Percentiles rank a stretch among this genome's conserved stretches.
phyloP scores from a whole-genome alignment of 306 rosid genomes.

The Cicer arietinum region DNA sequence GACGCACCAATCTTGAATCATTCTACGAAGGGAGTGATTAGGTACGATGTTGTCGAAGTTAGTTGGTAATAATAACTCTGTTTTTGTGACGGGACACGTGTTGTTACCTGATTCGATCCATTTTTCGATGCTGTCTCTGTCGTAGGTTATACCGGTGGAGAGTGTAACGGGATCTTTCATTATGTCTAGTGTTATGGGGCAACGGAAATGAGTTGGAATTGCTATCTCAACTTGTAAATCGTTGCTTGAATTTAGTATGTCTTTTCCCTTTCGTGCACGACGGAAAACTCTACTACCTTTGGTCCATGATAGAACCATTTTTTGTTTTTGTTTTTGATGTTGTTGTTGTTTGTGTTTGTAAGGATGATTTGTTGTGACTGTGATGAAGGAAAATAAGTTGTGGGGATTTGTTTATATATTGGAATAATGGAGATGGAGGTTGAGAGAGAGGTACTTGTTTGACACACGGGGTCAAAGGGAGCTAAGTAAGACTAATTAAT shows the following conservation, averaged over 20 bases:
- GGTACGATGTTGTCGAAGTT: slow-evolving; percentile 67
- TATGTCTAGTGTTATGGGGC: slow-evolving; percentile 79
- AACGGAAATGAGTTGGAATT: slow-evolving; percentile 69
- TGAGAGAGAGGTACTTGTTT: not conserved
- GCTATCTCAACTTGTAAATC: slow-evolving; percentile 58
- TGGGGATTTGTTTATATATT: slow-evolving; percentile 16
- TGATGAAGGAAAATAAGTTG: not conserved
- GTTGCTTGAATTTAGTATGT: slow-evolving; percentile 27
- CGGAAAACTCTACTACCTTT: slow-evolving; percentile 58
- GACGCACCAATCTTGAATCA: slow-evolving; percentile 95
- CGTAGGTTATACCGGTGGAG: slow-evolving; percentile 79
- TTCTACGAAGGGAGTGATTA: slow-evolving; percentile 67
- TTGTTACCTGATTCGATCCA: slow-evolving; percentile 76
- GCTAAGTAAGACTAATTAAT: not conserved
- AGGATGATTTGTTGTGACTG: not conserved
- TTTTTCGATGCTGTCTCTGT: slow-evolving; percentile 80
- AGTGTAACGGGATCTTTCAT: slow-evolving; percentile 89
- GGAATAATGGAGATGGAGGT: not conserved
- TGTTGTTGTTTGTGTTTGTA: not conserved
- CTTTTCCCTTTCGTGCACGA: slow-evolving; percentile 48
- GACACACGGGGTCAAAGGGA: slow-evolving; percentile 59
- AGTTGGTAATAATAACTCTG: slow-evolving; percentile 35
- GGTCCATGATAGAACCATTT: slow-evolving; percentile 75
- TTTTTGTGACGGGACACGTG: slow-evolving; percentile 80
- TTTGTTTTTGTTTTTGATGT: not conserved